Conservation (phyloP, 2,329 filamentous ascomycete genomes). For the Sclerotinia spermophila region DNA sequence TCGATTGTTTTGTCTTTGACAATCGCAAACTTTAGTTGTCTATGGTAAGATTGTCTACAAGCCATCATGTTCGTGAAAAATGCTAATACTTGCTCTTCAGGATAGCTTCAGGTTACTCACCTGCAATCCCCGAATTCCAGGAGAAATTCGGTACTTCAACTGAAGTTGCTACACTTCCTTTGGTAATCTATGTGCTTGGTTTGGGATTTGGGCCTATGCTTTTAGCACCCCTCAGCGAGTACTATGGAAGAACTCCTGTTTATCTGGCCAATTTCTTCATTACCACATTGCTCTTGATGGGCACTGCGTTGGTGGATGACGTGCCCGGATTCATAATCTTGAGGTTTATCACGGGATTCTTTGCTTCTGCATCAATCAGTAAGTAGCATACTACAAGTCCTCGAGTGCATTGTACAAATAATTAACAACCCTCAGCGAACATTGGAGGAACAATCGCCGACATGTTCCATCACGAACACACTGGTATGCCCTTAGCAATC, state of each 20-base stretch:
- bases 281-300: slow-evolving; percentile 58
- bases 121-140: background rate
- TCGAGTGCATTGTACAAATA: background rate
- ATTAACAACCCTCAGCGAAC: slow-evolving; percentile 7
- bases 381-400: background rate
- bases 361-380: slow-evolving; percentile 37
- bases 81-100: slow-evolving; percentile 41
- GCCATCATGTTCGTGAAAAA: slow-evolving; percentile 44
- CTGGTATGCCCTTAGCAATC: slow-evolving; percentile 14
- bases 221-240: slow-evolving; percentile 58
- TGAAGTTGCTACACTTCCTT: slow-evolving; percentile 13
- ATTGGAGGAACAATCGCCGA: slow-evolving; percentile 48
- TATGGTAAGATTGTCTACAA: slow-evolving; percentile 47
- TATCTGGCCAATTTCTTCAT: slow-evolving; percentile 45
- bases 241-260: slow-evolving; percentile 49
- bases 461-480: slow-evolving; percentile 30
- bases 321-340: slow-evolving; percentile 45
- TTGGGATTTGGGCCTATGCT: slow-evolving; percentile 59
- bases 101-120: slow-evolving; percentile 25
- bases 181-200: slow-evolving; percentile 52
- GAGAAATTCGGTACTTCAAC: background rate
- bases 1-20: slow-evolving; percentile 33
- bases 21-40: slow-evolving; percentile 7
- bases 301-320: slow-evolving; percentile 57
- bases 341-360: slow-evolving; percentile 47